These are phyloP conservation scores for Volutella citrinella DNA, from an alignment of 2,329 filamentous ascomycete species.

Conservation along the genomic window DNA sequence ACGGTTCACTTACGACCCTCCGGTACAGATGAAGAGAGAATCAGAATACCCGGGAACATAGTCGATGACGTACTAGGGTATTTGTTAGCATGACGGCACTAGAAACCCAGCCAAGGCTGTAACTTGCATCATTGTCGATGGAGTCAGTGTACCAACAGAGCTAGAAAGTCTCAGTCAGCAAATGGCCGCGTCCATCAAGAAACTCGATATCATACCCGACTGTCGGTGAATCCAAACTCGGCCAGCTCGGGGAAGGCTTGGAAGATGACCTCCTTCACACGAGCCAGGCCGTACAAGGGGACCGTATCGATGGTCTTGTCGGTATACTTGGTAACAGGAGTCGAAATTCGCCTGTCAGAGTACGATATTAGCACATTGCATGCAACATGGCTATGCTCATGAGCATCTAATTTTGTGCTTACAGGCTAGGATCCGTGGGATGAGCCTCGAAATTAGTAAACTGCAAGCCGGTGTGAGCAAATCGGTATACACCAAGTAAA, in stretches of 20 bases:
- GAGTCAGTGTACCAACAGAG: too few species aligned
- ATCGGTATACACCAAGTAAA: too few species aligned
- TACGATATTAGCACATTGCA: too few species aligned
- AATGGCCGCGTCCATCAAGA: too few species aligned
- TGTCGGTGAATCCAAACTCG: constrained; percentile 5
- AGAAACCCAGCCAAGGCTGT: too few species aligned
- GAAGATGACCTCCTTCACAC: constrained; percentile 1
- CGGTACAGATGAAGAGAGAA: constrained; percentile 8
- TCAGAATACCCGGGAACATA: constrained; percentile 5
- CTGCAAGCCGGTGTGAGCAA: too few species aligned
- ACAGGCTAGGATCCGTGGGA: too few species aligned
- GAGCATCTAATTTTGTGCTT: too few species aligned
- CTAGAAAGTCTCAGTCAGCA: too few species aligned
- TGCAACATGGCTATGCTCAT: too few species aligned
- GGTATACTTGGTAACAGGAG: constrained; percentile 15
- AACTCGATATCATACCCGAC: background rate
- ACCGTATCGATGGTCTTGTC: constrained; percentile 6
- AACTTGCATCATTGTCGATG: too few species aligned
- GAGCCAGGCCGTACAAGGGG: background rate
- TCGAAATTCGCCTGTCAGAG: background rate
- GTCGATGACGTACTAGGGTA: constrained; percentile 7
- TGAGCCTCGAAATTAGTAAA: too few species aligned
- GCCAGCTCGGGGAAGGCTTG: constrained; percentile 2
- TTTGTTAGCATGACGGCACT: background rate
- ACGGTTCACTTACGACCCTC: constrained; percentile 6